Conservation (phyloP, 768 basidiomycete species). For the Mycena vulgaris region DNA sequence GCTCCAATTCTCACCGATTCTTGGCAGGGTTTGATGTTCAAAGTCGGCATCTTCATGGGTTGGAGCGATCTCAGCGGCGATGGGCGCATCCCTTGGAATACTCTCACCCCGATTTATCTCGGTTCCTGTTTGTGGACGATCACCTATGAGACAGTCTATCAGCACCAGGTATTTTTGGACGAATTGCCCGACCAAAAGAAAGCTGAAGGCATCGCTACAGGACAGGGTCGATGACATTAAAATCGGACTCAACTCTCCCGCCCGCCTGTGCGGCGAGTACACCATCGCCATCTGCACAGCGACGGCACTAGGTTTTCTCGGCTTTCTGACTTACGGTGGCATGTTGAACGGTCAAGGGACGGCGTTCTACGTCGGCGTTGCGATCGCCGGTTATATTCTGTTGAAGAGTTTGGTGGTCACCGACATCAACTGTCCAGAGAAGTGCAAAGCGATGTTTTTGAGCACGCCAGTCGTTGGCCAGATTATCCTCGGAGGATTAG, state of each 20-base stretch:
- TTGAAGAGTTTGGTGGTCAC: conserved; percentile 38
- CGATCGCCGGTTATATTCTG: conserved; percentile 36
- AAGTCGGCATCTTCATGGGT: conserved; percentile 50
- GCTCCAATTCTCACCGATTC: conserved; percentile 3
- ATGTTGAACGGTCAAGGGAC: conserved; percentile 58
- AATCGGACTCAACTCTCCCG: conserved; percentile 71
- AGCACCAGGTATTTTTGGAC: conserved; percentile 47
- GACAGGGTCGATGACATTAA: conserved; percentile 71
- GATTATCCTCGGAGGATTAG: conserved; percentile 43
- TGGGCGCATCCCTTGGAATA: conserved; percentile 42
- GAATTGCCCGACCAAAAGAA: too few relatives aligned
- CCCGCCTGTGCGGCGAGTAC: conserved; percentile 64
- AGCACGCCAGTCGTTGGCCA: conserved; percentile 46
- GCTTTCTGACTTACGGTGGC: conserved; percentile 60
- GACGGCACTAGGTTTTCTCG: conserved; percentile 62
- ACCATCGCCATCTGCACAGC: conserved; percentile 63
- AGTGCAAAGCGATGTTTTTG: conserved; percentile 44
- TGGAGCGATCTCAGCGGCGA: conserved; percentile 46
- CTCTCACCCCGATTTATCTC: conserved; percentile 43
- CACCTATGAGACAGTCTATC: conserved; percentile 50
- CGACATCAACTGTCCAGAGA: conserved; percentile 44
- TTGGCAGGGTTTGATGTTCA: conserved; percentile 49
- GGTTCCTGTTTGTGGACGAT: conserved; percentile 47
- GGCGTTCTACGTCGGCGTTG: conserved; percentile 46
- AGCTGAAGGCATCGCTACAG: conserved; percentile 43